phyloP scores from a whole-genome alignment of 306 rosid genomes.

The Cicer yamashitae region DNA sequence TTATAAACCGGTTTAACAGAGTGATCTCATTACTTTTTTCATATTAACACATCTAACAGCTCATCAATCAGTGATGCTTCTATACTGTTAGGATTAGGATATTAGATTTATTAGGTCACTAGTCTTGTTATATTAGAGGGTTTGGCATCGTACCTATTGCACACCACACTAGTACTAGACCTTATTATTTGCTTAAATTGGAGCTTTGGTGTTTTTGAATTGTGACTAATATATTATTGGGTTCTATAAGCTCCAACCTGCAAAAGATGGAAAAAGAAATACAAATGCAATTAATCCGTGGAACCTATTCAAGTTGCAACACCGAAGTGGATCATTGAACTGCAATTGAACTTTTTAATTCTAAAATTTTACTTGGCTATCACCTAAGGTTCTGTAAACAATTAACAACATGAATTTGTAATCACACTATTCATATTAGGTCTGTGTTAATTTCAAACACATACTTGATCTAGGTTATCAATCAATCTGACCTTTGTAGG shows the following conservation, averaged over 20 bases:
- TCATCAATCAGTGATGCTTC: not conserved
- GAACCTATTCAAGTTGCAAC: not conserved
- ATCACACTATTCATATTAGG: not conserved
- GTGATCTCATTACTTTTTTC: conserved; percentile 1
- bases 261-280: not conserved
- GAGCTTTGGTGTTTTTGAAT: not conserved
- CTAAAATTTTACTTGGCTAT: not conserved
- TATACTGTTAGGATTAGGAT: not conserved
- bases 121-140: not conserved
- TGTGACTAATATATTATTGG: not conserved
- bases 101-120: conserved; percentile 17
- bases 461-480: not conserved
- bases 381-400: not conserved
- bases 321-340: not conserved
- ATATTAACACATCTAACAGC: not conserved
- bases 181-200: not conserved
- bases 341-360: not conserved
- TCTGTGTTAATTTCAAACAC: not conserved
- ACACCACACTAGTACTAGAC: conserved; percentile 20
- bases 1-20: not conserved
- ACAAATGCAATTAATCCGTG: not conserved
- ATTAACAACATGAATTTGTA: not conserved
- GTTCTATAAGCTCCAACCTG: not conserved
- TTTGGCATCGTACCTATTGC: not conserved
- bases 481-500: not conserved